Conservation (phyloP, 2,329 filamentous ascomycete species). For the Chaetomium sp. region DNA sequence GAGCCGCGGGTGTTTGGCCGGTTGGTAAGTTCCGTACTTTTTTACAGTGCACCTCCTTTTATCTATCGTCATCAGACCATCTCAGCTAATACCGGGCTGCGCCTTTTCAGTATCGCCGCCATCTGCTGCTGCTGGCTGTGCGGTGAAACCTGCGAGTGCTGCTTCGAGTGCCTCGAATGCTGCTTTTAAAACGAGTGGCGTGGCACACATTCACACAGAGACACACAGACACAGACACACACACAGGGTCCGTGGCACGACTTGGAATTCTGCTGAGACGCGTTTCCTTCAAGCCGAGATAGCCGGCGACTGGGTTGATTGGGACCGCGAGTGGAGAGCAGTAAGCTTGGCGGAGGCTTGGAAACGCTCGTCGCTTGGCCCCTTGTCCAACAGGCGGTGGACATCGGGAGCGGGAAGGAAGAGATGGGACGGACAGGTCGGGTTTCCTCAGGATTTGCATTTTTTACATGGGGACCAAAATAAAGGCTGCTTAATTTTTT, state of each 20-base stretch:
- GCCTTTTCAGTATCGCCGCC: slow-evolving; percentile 30
- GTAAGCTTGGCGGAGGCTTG: background rate
- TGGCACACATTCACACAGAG: too few relatives aligned
- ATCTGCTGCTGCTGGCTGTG: slow-evolving; percentile 41
- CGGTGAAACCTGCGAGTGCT: slow-evolving; percentile 39
- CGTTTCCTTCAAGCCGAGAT: too few relatives aligned
- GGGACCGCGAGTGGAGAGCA: too few relatives aligned
- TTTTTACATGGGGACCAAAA: too few relatives aligned
- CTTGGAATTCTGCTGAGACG: too few relatives aligned
- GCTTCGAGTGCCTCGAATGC: slow-evolving; percentile 36
- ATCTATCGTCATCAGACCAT: background rate
- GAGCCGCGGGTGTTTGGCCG: slow-evolving; percentile 37
- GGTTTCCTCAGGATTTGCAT: background rate
- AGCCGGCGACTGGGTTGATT: too few relatives aligned
- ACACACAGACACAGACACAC: too few relatives aligned
- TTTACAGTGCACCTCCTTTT: background rate
- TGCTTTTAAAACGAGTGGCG: slow-evolving; percentile 25
- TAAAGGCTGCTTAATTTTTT: too few relatives aligned
- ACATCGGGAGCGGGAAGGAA: background rate
- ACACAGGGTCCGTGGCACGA: too few relatives aligned
- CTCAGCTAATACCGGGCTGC: background rate
- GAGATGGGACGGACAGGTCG: background rate
- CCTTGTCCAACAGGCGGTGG: background rate
- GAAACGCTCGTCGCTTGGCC: background rate
- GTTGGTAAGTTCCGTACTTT: slow-evolving; percentile 27